Evolutionary conservation across 768 basidiomycete genomes (phyloP).

Genomic region (Boletus edulis): DNA sequence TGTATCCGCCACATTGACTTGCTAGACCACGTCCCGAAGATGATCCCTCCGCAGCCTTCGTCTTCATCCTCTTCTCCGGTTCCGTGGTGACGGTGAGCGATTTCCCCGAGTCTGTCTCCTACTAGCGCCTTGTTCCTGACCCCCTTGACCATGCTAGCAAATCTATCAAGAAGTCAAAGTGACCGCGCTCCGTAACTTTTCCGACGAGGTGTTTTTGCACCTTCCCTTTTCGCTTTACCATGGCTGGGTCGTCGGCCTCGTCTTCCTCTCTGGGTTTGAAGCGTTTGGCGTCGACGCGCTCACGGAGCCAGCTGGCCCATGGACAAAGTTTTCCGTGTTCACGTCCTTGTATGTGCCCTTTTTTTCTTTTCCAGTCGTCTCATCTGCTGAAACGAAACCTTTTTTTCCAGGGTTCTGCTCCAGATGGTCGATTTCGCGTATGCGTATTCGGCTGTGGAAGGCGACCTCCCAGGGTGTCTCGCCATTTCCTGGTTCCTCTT

Average conservation of each 20-base stretch:
- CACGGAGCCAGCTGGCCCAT: slow-evolving; percentile 49
- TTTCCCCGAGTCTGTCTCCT: too few species aligned
- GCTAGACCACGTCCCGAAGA: slow-evolving; percentile 10
- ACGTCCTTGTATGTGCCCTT: slow-evolving; percentile 42
- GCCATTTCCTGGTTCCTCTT: slow-evolving; percentile 67
- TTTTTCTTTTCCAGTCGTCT: neutral
- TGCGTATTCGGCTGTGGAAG: slow-evolving; percentile 61
- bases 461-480: slow-evolving; percentile 66
- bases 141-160: slow-evolving; percentile 32
- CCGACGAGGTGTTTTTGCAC: slow-evolving; percentile 66
- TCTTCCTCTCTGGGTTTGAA: slow-evolving; percentile 55
- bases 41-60: slow-evolving; percentile 28
- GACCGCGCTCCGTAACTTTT: slow-evolving; percentile 44
- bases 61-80: slow-evolving; percentile 43
- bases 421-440: slow-evolving; percentile 60
- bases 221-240: slow-evolving; percentile 73
- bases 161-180: slow-evolving; percentile 68
- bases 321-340: slow-evolving; percentile 65
- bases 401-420: slow-evolving; percentile 44
- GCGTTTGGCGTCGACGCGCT: slow-evolving; percentile 60
- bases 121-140: neutral
- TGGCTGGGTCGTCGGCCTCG: slow-evolving; percentile 54
- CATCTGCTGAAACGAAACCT: neutral
- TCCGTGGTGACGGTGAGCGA: slow-evolving; percentile 48
- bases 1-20: slow-evolving; percentile 15